Evolutionary conservation across 371 early-diverging fungal species (phyloP), one percentile per base, ranked within the genome.

Genomic region (Mucor saturninus): DNA sequence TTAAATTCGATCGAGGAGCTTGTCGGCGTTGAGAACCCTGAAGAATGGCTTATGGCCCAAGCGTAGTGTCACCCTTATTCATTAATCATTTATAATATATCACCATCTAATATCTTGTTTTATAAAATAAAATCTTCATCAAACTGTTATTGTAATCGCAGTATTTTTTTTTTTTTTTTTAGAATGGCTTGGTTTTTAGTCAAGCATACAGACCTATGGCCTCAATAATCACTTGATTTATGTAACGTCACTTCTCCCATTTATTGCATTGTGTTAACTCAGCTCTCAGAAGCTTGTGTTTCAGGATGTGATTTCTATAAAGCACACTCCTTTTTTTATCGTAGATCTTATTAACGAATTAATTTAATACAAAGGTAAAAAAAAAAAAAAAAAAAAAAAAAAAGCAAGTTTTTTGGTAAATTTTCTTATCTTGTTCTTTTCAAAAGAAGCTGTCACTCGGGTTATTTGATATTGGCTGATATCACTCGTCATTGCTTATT

Each of bases 261-360:
- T 1, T 21, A 21, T 21, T 21, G 21, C 21, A 21, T 21, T 21
- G 21, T 21, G 21, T 21, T 21, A 21, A 21, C 21, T 21, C 21
- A 21, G 21, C 21, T 21, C 21, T 21, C 21, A 21, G 21, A 21
- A 21, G 21, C 21, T 21, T 21, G 21, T 21, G 21, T 21, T 21
- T 21, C 21, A 21, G 21, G 21, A 21, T 21, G 21, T 21, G 21
- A 21, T 21, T 21, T 21, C 21, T 21, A 21, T 21, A 21, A 21
- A 21, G 21, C 93, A 90, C 56, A 93, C 93, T 0, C 69, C 76
- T 61, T 84, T 92, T 54, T 85, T 66, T 61, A 80, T 91, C 26
- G 84, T 83, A 3, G 93, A 90, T 68, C 84, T 91, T n/a, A 68
- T 87, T 9, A 92, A 92, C 71, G 92, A 92, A 60, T 69, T 92